These are phyloP conservation scores for Fraxinus anomala DNA, from an alignment of 257 asterid species.

Conservation along the genomic window DNA sequence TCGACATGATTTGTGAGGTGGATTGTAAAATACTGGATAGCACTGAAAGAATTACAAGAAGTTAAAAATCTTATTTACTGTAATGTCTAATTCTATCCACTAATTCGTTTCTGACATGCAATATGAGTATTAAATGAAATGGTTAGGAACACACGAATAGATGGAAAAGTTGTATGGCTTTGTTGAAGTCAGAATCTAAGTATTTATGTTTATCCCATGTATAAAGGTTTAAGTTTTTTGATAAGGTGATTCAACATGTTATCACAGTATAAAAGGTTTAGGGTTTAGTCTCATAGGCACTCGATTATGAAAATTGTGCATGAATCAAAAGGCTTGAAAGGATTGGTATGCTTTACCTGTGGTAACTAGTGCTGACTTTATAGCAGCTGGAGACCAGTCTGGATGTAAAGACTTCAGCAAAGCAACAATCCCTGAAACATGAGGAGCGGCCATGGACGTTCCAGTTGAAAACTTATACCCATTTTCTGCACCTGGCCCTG, in stretches of 20 bases:
- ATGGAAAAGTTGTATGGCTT: background rate
- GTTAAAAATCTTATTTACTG: background rate
- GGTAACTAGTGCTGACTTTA: slow-evolving; percentile 38
- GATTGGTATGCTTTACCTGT: slow-evolving; percentile 26
- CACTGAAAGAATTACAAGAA: background rate
- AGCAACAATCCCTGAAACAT: slow-evolving; percentile 37
- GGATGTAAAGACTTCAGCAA: slow-evolving; percentile 43
- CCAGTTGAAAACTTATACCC: slow-evolving; percentile 17
- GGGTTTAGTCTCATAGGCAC: background rate
- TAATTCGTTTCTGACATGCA: background rate
- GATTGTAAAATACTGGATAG: background rate
- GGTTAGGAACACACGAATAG: background rate
- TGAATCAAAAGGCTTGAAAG: background rate
- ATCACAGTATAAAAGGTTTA: background rate
- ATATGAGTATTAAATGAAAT: background rate
- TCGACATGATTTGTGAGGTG: background rate
- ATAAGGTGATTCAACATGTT: background rate
- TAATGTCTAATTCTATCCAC: background rate
- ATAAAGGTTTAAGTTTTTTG: background rate
- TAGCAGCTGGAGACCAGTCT: slow-evolving; percentile 44
- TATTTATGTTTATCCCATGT: background rate
- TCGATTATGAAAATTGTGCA: background rate
- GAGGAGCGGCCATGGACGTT: slow-evolving; percentile 49
- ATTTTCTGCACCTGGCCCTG: background rate
- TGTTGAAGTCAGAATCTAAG: background rate